phyloP scores from a whole-genome alignment of 2,329 filamentous ascomycete species.

The Sporothrix luriei region DNA sequence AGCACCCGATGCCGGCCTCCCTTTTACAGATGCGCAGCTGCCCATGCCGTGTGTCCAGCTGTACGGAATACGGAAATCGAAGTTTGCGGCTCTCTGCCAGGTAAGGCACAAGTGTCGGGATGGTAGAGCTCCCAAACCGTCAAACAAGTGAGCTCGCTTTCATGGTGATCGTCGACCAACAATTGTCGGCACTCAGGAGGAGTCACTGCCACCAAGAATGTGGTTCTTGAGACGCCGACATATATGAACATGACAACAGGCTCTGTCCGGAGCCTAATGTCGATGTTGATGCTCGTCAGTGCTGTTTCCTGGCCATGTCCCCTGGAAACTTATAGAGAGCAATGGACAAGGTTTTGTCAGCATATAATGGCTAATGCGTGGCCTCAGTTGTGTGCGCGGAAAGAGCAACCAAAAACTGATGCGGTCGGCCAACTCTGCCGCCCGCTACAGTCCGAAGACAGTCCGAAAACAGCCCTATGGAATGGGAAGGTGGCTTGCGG shows the following conservation, averaged over 20 bases:
- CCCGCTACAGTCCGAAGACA: not conserved
- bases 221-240: not conserved
- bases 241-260: not conserved
- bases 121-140: not conserved
- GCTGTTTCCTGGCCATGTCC: not conserved
- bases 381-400: not conserved
- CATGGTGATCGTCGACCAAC: not conserved
- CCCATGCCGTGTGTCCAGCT: not conserved
- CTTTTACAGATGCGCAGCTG: not conserved
- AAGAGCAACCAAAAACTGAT: not conserved
- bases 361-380: not conserved
- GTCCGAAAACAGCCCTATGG: slow-evolving; percentile 24
- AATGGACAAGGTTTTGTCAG: not conserved
- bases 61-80: not conserved
- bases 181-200: not conserved
- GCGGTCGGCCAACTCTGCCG: not conserved
- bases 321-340: not conserved
- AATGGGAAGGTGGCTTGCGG: slow-evolving; percentile 18
- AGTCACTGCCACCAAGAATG: not conserved
- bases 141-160: not conserved
- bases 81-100: not conserved
- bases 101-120: not conserved
- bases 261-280: not conserved
- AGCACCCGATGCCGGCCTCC: slow-evolving; percentile 18
- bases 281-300: not conserved